phyloP scores from a whole-genome alignment of 2,329 filamentous ascomycete species.

The Fusarium robinianum region DNA sequence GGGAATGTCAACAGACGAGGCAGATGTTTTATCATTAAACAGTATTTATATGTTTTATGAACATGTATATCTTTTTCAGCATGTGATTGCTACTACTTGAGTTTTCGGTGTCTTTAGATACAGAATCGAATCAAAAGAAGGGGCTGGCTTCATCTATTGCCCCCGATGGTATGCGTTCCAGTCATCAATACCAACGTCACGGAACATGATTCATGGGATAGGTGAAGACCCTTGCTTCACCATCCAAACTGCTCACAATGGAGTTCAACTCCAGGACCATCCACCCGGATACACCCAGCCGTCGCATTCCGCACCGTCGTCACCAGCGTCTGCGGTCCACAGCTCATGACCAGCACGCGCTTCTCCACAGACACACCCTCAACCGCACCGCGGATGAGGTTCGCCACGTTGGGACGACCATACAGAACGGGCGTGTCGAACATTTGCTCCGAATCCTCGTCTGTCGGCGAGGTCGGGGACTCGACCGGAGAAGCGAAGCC shows the following conservation, averaged over 20 bases:
- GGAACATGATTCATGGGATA: too few species aligned
- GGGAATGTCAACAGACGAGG: too few species aligned
- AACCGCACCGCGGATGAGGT: slow-evolving; percentile 42
- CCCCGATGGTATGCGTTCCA: too few species aligned
- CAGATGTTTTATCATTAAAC: too few species aligned
- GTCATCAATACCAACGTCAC: too few species aligned
- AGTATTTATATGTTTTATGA: too few species aligned
- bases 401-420: slow-evolving; percentile 45
- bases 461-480: slow-evolving; percentile 3
- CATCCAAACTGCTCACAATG: slow-evolving; percentile 55
- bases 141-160: too few species aligned
- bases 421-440: slow-evolving; percentile 35
- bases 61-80: too few species aligned
- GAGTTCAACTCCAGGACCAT: slow-evolving; percentile 52
- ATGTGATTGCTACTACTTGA: too few species aligned
- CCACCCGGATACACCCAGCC: slow-evolving; percentile 44
- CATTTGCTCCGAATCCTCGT: neutral
- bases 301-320: slow-evolving; percentile 47
- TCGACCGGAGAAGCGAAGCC: slow-evolving; percentile 15
- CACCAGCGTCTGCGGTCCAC: slow-evolving; percentile 52
- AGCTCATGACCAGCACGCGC: slow-evolving; percentile 50
- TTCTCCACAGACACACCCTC: slow-evolving; percentile 34
- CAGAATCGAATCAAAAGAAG: too few species aligned
- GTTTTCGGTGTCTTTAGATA: too few species aligned
- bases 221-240: too few species aligned